Evolutionary conservation across 1,139 yeast species (phyloP), one percentile per base, ranked within the genome.

Genomic region (Williopsis jadinii): DNA sequence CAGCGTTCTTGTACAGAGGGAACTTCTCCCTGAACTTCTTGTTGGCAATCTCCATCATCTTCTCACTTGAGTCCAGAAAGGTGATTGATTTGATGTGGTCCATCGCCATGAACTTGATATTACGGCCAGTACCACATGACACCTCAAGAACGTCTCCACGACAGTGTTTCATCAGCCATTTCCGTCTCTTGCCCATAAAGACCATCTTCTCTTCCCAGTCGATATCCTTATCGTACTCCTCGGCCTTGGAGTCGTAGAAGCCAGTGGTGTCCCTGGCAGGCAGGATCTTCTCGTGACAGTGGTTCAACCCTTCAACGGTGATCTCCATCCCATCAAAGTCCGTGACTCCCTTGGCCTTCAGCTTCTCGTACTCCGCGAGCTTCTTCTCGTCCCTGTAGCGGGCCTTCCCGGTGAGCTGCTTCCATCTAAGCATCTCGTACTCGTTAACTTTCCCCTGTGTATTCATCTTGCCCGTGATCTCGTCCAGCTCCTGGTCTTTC

Each of bases 101-200:
- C 26, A 82, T 75, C 42, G 80, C 71, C 51, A 88, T 66, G 59
- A 83, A 88, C 37, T 84, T 80, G 46, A 90, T 73, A 58, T 92
- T 92, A 60, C 98, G 74, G 5, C 98, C 98, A 0, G 98, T 92
- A 42, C 98, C 98, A 58, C 95, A 86, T 0, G 97, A 84, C 13
- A 90, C 92, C 62, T 94, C 98, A 45, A 92, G 67, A 1, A 88
- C 97, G 58, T 88, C 96, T 28, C 97, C 97, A 45, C 68, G 64
- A 39, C 84, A 74, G 47, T 86, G 84, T 38, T 71, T 74, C 87
- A 85, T 84, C 38, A 87, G 66, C 85, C 95, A 84, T 53, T 79
- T 78, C 54, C 99, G 75, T 64, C 88, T 78, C 51, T 75, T 72
- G 35, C 95, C 95, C 75, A 92, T 77, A 37, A 85, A 73, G 47